Evolutionary conservation across 345 rosid species (phyloP), one percentile per base, ranked within the genome.

Genomic region (Dipteronia sinensis): DNA sequence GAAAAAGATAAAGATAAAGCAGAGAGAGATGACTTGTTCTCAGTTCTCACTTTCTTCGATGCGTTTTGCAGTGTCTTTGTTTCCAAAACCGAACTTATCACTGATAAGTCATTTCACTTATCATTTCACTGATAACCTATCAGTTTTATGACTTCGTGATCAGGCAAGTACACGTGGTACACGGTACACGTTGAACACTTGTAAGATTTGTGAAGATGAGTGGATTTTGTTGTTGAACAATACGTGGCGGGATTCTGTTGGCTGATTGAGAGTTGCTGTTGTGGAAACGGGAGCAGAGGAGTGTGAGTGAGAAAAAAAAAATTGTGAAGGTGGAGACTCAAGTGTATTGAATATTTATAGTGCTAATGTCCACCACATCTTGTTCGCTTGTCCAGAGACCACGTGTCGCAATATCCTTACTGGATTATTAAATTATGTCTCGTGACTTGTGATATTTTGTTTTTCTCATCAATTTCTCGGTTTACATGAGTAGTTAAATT

Each of bases 41-140:
- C 84, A 82, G 88, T 84, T 84, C 89, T 80, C 84, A 82, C 92
- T 80, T 86, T 86, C 87, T 83, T 84, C 85, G 89, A 85, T 86
- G 94, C 89, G 80, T 53, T 86, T 85, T 81, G 80, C 89, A 85
- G 82, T 29, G 79, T 73, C 82, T 40, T 51, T 44, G 66, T 72
- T 75, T 46, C 31, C 46, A 59, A 23, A 23, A 81, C 81, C 46
- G 78, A 76, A 76, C 84, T 67, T 83, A 84, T 88, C 81, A 73
- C 53, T 16, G 80, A 86, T 83, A 81, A 16, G 77, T 0, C 0
- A 0, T 0, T 0, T 0, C 0, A 0, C 1, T 44, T 75, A 70
- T 80, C 59, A 31, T 0, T 1, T 0, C 0, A 0, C 0, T 46
- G 12, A 74, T 51, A 65, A 27, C n/a, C 3, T 49, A 29, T 65